Conservation (phyloP, 768 basidiomycete species). For the Mycena venus region DNA sequence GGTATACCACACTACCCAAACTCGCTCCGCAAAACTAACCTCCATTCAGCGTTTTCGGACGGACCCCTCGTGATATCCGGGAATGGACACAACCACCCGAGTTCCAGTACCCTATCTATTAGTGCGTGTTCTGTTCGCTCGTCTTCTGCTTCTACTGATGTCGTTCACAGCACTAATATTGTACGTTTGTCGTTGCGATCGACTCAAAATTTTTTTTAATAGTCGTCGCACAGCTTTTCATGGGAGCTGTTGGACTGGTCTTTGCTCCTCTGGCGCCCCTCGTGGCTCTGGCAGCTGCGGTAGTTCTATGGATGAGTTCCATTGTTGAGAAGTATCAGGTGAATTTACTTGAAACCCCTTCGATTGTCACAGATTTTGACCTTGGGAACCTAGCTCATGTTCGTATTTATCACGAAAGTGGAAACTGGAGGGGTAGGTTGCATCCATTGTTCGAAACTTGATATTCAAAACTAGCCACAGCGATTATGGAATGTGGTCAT, state of each 20-base stretch:
- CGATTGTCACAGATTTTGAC: background rate
- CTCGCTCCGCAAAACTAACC: background rate
- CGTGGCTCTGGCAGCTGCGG: constrained; percentile 83
- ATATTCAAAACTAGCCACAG: constrained; percentile 52
- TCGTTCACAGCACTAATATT: constrained; percentile 62
- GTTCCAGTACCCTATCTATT: constrained; percentile 91
- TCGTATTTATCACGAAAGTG: constrained; percentile 88
- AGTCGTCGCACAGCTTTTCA: constrained; percentile 70
- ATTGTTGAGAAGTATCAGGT: constrained; percentile 91
- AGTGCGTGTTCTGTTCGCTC: constrained; percentile 60
- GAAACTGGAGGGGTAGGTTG: constrained; percentile 92
- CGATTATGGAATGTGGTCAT: constrained; percentile 94
- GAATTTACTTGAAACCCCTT: background rate
- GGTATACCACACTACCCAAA: constrained; percentile 57
- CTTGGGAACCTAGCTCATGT: constrained; percentile 76
- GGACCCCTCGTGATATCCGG: constrained; percentile 90
- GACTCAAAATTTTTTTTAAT: constrained; percentile 6
- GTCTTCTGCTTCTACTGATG: constrained; percentile 24
- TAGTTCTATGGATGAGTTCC: constrained; percentile 90
- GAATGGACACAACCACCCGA: constrained; percentile 92
- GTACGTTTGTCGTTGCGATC: constrained; percentile 53
- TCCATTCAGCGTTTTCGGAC: constrained; percentile 75
- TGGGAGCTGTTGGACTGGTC: constrained; percentile 93
- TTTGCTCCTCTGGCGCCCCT: constrained; percentile 96
- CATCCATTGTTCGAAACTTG: background rate